Evolutionary conservation across 2,329 filamentous ascomycete genomes (phyloP).

Genomic region (Trichothecium roseum): DNA sequence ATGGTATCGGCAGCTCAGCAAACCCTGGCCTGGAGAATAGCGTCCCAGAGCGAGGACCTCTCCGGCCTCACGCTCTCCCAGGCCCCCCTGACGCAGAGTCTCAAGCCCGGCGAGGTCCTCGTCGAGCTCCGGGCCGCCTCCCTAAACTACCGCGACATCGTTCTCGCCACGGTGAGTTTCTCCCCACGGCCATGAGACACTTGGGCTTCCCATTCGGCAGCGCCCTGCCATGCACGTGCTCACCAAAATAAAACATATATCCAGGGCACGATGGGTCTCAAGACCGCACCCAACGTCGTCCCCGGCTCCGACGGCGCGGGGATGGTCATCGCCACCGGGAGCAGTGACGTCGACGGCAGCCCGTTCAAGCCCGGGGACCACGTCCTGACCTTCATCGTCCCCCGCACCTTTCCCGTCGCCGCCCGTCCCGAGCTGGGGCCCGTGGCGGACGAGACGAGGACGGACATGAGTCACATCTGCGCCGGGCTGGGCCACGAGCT

Average conservation of each 20-base stretch:
- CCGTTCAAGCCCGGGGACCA: constrained; percentile 39
- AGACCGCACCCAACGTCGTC: constrained; percentile 14
- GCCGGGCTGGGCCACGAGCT: constrained; percentile 46
- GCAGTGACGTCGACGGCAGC: constrained; percentile 27
- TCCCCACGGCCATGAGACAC: too few relatives aligned
- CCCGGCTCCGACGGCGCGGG: constrained; percentile 31
- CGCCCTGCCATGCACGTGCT: too few relatives aligned
- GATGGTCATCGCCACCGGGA: constrained; percentile 37
- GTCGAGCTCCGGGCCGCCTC: constrained; percentile 43
- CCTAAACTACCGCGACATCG: constrained; percentile 37
- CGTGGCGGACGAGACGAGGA: constrained; percentile 11
- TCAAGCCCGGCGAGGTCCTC: constrained; percentile 49
- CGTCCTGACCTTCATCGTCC: constrained; percentile 30
- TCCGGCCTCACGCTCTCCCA: constrained; percentile 6
- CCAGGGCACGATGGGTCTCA: constrained; percentile 12
- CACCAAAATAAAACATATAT: neutral
- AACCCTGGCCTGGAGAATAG: neutral
- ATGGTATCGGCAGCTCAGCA: too few relatives aligned
- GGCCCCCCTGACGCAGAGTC: constrained; percentile 12
- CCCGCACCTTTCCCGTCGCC: neutral
- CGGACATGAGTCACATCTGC: constrained; percentile 11
- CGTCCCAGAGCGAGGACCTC: constrained; percentile 1
- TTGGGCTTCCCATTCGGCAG: too few relatives aligned
- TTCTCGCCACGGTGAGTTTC: constrained; percentile 25
- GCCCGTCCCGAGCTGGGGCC: neutral